These are phyloP conservation scores for Plasmodium blacklocki DNA, from an alignment of 169 alveolate genomes.

Conservation along the genomic window DNA sequence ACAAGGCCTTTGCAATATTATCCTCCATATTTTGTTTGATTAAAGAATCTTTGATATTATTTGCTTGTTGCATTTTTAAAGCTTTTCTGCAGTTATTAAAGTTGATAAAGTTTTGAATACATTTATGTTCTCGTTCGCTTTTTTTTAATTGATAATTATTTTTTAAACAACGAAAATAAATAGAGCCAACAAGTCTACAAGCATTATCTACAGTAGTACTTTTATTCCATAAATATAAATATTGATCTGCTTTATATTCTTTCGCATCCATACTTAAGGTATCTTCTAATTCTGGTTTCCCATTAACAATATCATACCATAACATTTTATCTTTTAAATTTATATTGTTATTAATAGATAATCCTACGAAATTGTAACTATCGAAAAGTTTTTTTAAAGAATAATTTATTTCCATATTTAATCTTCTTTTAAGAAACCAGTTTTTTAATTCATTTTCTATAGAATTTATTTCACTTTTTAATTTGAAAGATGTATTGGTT, in stretches of 20 bases:
- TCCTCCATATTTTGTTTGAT: constrained; percentile 82
- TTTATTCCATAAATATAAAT: constrained; percentile 82
- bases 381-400: constrained; percentile 79
- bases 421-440: constrained; percentile 86
- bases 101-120: constrained; percentile 74
- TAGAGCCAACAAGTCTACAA: constrained; percentile 86
- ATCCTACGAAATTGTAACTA: constrained; percentile 83
- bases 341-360: constrained; percentile 80
- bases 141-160: constrained; percentile 76
- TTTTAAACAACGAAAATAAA: constrained; percentile 84
- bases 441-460: constrained; percentile 83
- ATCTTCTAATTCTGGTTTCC: constrained; percentile 89
- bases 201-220: constrained; percentile 88
- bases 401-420: constrained; percentile 83
- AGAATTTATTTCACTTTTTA: constrained; percentile 79
- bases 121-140: constrained; percentile 69
- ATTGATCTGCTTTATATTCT: constrained; percentile 90
- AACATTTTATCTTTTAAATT: constrained; percentile 80
- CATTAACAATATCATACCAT: constrained; percentile 86
- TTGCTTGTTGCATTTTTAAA: constrained; percentile 79
- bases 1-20: constrained; percentile 76
- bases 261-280: constrained; percentile 86
- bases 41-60: constrained; percentile 77
- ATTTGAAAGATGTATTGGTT: constrained; percentile 9
- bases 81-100: constrained; percentile 83